A percentile compares a stretch with the other conserved stretches of the same genome.
These are phyloP conservation scores for Bisporella sp. DNA, from an alignment of 2,329 filamentous ascomycete species.

Conservation along the genomic window DNA sequence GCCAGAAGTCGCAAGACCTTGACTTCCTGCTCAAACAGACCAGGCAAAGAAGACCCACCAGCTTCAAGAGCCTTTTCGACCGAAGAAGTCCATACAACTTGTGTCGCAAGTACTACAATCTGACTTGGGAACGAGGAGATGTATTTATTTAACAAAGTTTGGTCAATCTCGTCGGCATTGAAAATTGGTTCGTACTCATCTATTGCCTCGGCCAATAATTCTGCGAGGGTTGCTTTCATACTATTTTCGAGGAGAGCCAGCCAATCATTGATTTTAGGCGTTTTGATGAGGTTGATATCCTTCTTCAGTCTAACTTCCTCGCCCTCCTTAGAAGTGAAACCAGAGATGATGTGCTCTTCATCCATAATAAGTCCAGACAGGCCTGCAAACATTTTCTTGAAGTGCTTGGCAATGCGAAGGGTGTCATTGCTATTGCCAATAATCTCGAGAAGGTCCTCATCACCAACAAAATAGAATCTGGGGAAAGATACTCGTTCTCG, in stretches of 20 bases:
- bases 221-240: conserved; percentile 91
- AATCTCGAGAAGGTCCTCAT: conserved; percentile 96
- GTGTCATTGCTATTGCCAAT: conserved; percentile 99
- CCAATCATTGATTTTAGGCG: conserved; percentile 98
- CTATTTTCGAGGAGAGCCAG: conserved; percentile 84
- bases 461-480: conserved; percentile 98
- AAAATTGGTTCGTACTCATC: conserved; percentile 77
- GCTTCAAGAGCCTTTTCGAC: conserved; percentile 71
- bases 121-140: conserved; percentile 84
- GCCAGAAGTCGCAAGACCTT: conserved; percentile 81
- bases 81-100: conserved; percentile 86
- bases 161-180: conserved; percentile 61
- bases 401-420: conserved; percentile 91
- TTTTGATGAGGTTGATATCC: conserved; percentile 86
- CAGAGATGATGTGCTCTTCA: conserved; percentile 81
- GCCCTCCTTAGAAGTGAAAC: conserved; percentile 91
- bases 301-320: conserved; percentile 83
- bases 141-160: conserved; percentile 66
- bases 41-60: conserved; percentile 62
- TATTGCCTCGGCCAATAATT: conserved; percentile 80
- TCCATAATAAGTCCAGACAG: conserved; percentile 86
- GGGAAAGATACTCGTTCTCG: conserved; percentile 96
- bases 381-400: conserved; percentile 99
- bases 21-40: conserved; percentile 75
- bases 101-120: conserved; percentile 88